Evolutionary conservation across 2,329 filamentous ascomycete species (phyloP), one percentile per base, ranked within the genome.

Genomic region (Beauveria medogensis): DNA sequence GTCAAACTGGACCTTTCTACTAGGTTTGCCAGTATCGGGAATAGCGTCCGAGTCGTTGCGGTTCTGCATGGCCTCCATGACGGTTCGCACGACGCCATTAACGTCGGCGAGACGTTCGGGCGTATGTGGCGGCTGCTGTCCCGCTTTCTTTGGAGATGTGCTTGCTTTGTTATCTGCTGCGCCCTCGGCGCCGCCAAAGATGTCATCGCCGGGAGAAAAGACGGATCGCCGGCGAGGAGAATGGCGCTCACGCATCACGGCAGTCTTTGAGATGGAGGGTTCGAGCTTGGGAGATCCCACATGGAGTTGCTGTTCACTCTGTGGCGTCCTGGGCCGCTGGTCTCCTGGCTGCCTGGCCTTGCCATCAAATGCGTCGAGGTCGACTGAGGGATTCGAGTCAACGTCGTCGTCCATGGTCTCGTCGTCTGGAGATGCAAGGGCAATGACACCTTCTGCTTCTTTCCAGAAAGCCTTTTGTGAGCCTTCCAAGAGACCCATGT

Each of bases 371-470:
- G 69, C 64, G 48, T 79, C 73, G n/a, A 76, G 72, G 37, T 78
- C 75, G 22, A 74, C 68, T 1, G 74, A 74, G 16, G 72, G 73
- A 7, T 71, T 70, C 3, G 73, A 72, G n/a, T 72, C 71, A 20
- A 73, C 70, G 30, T 75, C 72, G 6, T 73, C 72, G 14, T 74
- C 71, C 44, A 69, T 65, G 18, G 72, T 71, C 14, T 77, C 75
- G 53, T 88, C 85, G 63, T 88, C 85, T 1, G 86, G 85, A 1
- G 85, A 87, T 51, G 90, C 91, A n/a, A 95, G 77, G 40, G 90
- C 88, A 69, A 95, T 94, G 74, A 95, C 92, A 16, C 89, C 90
- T 71, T 94, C 89, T 1, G 91, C 90, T 70, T 94, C 90, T 67
- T 86, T 84, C 89, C 90, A 95, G 52, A 90, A 77, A 14, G 77